A percentile compares a stretch with the other conserved stretches of the same genome.
Conservation (phyloP, 306 rosid genomes). For the Luffa acutangula region DNA sequence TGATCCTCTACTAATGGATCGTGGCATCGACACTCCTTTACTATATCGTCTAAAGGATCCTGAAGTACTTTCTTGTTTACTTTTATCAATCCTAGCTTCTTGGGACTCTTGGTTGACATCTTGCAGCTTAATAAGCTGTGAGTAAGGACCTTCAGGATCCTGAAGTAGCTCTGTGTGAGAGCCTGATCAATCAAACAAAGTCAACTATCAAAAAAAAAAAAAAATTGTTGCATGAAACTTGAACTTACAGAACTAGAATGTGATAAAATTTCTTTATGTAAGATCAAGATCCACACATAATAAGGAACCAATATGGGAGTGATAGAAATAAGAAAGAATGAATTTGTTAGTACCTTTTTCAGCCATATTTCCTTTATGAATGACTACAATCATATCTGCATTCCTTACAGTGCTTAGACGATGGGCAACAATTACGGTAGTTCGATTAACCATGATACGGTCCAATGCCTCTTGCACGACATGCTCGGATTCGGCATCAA, state of each 20-base stretch:
- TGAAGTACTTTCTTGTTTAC: constrained; percentile 14
- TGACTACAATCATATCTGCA: constrained; percentile 36
- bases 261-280: background rate
- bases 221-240: background rate
- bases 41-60: constrained; percentile 32
- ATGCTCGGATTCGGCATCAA: constrained; percentile 47
- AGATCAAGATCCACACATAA: background rate
- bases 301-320: background rate
- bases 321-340: background rate
- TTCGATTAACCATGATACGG: constrained; percentile 32
- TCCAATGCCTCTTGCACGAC: constrained; percentile 43
- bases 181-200: constrained; percentile 31
- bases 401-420: constrained; percentile 40
- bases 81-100: constrained; percentile 18
- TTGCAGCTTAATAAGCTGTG: constrained; percentile 54
- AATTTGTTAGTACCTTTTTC: constrained; percentile 26
- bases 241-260: background rate
- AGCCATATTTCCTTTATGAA: constrained; percentile 36
- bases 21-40: constrained; percentile 21
- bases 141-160: constrained; percentile 55
- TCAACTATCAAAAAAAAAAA: background rate
- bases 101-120: constrained; percentile 23
- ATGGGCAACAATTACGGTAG: constrained; percentile 39
- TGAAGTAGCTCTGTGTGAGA: constrained; percentile 40
- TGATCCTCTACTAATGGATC: constrained; percentile 44